phyloP scores from a whole-genome alignment of 345 rosid genomes.

The Sisymbrium altissimum region DNA sequence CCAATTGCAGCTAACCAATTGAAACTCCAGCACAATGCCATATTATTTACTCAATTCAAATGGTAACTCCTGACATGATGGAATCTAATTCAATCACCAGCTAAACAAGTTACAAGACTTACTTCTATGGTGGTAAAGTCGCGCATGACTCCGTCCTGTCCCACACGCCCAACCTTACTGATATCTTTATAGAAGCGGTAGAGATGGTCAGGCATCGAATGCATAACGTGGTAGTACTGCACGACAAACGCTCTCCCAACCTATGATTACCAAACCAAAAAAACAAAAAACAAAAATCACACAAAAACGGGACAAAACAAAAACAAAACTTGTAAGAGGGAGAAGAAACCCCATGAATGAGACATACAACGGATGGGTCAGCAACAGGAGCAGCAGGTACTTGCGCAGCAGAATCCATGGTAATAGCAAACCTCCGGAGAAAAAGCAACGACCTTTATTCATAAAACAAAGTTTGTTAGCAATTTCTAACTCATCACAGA shows the following conservation, averaged over 20 bases:
- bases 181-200: constrained; percentile 46
- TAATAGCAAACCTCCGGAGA: constrained; percentile 1
- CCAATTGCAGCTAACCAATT: neutral
- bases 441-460: neutral
- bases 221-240: constrained; percentile 48
- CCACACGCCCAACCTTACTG: constrained; percentile 48
- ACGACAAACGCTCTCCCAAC: constrained; percentile 46
- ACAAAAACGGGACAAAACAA: too few species aligned
- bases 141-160: constrained; percentile 36
- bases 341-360: neutral
- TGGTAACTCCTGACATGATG: neutral
- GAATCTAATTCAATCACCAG: neutral
- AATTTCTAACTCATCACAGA: neutral
- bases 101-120: neutral
- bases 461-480: neutral
- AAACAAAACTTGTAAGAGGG: neutral
- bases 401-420: constrained; percentile 46
- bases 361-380: constrained; percentile 25
- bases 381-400: constrained; percentile 34
- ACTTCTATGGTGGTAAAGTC: constrained; percentile 31
- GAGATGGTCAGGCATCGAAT: constrained; percentile 41
- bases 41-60: neutral
- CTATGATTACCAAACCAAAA: constrained; percentile 14
- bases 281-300: neutral
- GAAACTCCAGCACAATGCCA: neutral